Evolutionary conservation across 148 eudicot species (phyloP), one percentile per base, ranked within the genome.

Genomic region (Nyssa sinensis): DNA sequence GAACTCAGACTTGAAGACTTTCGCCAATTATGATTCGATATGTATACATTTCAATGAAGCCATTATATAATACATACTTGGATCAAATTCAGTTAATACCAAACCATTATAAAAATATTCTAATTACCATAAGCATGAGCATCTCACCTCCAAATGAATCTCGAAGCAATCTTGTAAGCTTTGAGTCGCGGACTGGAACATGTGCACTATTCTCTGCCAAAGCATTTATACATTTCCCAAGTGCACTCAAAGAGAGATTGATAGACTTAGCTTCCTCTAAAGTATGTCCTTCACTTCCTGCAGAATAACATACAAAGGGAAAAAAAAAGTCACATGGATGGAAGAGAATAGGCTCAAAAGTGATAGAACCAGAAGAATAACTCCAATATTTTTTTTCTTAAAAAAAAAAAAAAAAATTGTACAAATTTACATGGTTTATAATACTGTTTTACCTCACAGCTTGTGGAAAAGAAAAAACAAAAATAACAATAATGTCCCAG

Each of bases 181-280:
- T 94, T 73, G 98, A 94, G 75, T 94, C 98, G 33, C 98, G 98
- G 61, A 94, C 90, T 65, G 98, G 98, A 77, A 94, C 86, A 79
- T 94, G 98, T 61, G 97, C 63, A 77, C 91, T 94, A 83, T 90
- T 90, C 76, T 94, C 98, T 53, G 98, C 98, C 78, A 94, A 79
- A 71, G 98, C 97, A 88, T 94, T 94, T 25, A 94, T 91, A 78
- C 98, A 94, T 83, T 94, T 94, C 55, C 98, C 97, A 7, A 94
- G 80, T 29, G 97, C 94, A 81, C 98, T 94, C 73, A 94, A 83
- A 24, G 98, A 94, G 67, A 94, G 97, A 82, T 94, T 94, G 34
- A 94, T 88, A 24, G 97, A 91, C 77, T 94, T 94, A 53, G 98
- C 98, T 84, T 94, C 98, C 84, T 91, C 98, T 71, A 94, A 84